These are phyloP conservation scores for Cystobasidium ongulense DNA, from an alignment of 768 basidiomycete species.

Conservation along the genomic window DNA sequence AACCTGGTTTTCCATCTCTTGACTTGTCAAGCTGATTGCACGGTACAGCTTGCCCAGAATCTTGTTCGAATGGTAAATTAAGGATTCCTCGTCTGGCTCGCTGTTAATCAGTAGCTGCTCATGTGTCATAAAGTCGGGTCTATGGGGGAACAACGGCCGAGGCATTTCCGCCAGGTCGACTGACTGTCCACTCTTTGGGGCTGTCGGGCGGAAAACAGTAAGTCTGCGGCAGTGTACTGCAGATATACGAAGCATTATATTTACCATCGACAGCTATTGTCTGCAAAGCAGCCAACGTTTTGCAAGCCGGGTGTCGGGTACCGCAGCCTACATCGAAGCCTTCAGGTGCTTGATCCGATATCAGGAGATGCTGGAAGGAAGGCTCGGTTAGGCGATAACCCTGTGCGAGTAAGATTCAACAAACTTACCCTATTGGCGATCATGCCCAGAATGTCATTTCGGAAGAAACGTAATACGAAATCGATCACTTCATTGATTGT, in stretches of 20 bases:
- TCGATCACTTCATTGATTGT: constrained; percentile 31
- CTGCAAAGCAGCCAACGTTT: constrained; percentile 29
- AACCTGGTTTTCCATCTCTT: constrained; percentile 22
- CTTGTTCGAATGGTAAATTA: constrained; percentile 21
- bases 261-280: constrained; percentile 34
- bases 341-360: constrained; percentile 26
- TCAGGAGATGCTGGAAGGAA: constrained; percentile 28
- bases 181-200: constrained; percentile 25
- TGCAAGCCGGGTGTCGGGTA: constrained; percentile 20
- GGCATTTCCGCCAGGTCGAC: constrained; percentile 30
- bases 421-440: constrained; percentile 24
- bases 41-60: constrained; percentile 25
- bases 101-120: constrained; percentile 1
- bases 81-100: constrained; percentile 24
- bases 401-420: not conserved
- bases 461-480: constrained; percentile 31
- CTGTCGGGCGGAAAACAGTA: not conserved
- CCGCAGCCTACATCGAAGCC: constrained; percentile 19
- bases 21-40: constrained; percentile 18
- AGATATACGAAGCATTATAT: not conserved
- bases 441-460: constrained; percentile 28
- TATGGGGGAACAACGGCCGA: constrained; percentile 27
- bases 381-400: not conserved
- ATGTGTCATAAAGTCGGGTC: constrained; percentile 31
- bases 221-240: not conserved